Conservation (phyloP, 495 filamentous ascomycete genomes). For the Penicillium steckii region DNA sequence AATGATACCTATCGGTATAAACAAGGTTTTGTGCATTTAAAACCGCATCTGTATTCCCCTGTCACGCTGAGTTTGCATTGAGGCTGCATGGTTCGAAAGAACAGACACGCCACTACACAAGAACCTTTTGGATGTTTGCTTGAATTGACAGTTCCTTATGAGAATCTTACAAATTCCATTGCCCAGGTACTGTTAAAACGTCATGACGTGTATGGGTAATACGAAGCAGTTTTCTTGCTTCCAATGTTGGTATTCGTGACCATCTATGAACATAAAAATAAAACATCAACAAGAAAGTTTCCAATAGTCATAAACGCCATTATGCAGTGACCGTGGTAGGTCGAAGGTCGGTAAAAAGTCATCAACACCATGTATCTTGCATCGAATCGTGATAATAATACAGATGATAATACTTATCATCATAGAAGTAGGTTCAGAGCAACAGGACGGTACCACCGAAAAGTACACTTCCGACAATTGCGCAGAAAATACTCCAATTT, state of each 20-base stretch:
- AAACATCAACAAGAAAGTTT: conserved; percentile 11
- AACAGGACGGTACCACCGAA: not conserved
- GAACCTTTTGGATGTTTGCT: not conserved
- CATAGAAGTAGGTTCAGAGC: not conserved
- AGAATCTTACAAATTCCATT: too few species aligned
- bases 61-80: conserved; percentile 5
- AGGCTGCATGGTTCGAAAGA: conserved; percentile 4
- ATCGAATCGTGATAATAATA: conserved; percentile 27
- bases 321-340: conserved; percentile 17
- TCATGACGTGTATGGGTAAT: too few species aligned
- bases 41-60: not conserved
- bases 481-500: conserved; percentile 17
- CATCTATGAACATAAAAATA: conserved; percentile 9
- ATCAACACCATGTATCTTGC: conserved; percentile 19
- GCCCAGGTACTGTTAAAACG: too few species aligned
- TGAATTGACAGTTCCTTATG: not conserved
- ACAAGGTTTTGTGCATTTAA: not conserved
- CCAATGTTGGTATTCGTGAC: not conserved
- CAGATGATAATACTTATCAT: conserved; percentile 6
- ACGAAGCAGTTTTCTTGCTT: not conserved
- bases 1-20: too few species aligned
- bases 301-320: conserved; percentile 13
- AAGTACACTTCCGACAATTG: conserved; percentile 8
- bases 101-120: not conserved
- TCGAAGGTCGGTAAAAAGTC: conserved; percentile 10